Evolutionary conservation across 441 rosid genomes (phyloP).

Genomic region (Brassica hybrid): DNA sequence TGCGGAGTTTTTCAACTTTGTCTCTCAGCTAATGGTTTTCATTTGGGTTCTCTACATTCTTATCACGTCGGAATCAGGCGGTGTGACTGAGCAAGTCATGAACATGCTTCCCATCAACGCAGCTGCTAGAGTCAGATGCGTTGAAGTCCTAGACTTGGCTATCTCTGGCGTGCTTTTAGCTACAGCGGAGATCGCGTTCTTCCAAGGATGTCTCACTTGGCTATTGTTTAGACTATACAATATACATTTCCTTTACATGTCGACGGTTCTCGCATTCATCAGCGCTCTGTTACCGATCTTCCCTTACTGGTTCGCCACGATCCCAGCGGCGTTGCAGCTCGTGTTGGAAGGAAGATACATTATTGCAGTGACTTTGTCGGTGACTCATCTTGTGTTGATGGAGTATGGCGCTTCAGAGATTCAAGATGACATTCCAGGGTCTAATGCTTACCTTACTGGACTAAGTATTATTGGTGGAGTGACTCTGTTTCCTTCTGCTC

Average conservation of each 20-base stretch:
- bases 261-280: conserved; percentile 78
- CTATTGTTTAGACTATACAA: conserved; percentile 78
- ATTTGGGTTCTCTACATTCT: conserved; percentile 84
- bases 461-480: conserved; percentile 98
- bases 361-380: conserved; percentile 60
- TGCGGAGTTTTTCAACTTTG: conserved; percentile 88
- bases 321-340: conserved; percentile 79
- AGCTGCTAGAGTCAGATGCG: conserved; percentile 67
- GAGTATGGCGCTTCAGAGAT: conserved; percentile 88
- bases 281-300: conserved; percentile 85
- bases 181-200: conserved; percentile 88
- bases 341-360: conserved; percentile 78
- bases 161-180: conserved; percentile 93
- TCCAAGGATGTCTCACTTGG: conserved; percentile 97
- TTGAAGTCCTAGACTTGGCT: conserved; percentile 85
- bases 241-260: conserved; percentile 88
- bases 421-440: conserved; percentile 91
- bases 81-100: conserved; percentile 69
- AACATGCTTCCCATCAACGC: conserved; percentile 77
- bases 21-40: conserved; percentile 84
- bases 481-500: conserved; percentile 91
- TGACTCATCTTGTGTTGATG: conserved; percentile 75
- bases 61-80: conserved; percentile 93
- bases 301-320: conserved; percentile 87
- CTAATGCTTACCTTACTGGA: conserved; percentile 80